Conservation (phyloP, 1,139 yeast genomes). For the Geotrichum klebahnii region DNA sequence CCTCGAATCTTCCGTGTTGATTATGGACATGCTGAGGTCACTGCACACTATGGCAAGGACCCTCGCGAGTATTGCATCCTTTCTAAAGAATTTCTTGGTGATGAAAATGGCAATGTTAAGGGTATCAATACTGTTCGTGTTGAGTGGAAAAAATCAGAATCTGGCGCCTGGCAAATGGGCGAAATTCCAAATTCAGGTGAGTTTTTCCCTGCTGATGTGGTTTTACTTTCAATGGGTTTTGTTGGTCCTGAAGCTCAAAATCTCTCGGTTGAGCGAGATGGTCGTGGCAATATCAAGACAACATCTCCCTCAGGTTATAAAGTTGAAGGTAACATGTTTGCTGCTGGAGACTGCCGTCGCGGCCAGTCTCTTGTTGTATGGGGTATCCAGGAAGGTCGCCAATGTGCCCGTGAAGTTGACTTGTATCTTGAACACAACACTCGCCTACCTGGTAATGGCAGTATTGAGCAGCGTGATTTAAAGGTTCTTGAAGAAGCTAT, state of each 20-base stretch:
- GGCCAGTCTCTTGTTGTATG: slow-evolving; percentile 97
- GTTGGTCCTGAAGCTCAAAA: slow-evolving; percentile 91
- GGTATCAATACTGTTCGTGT: slow-evolving; percentile 92
- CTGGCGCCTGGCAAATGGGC: slow-evolving; percentile 98
- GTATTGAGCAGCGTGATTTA: slow-evolving; percentile 79
- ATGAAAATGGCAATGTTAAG: slow-evolving; percentile 87
- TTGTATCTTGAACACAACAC: slow-evolving; percentile 69
- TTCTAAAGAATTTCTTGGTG: slow-evolving; percentile 92
- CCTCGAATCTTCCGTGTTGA: slow-evolving; percentile 96
- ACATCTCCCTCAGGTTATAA: slow-evolving; percentile 50
- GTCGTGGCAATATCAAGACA: slow-evolving; percentile 82
- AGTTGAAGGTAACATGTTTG: slow-evolving; percentile 68
- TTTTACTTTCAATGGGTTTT: slow-evolving; percentile 92
- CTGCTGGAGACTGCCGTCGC: slow-evolving; percentile 98
- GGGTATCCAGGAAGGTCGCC: slow-evolving; percentile 99
- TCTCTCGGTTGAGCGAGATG: slow-evolving; percentile 65
- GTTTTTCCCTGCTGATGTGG: slow-evolving; percentile 89
- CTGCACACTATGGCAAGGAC: slow-evolving; percentile 91
- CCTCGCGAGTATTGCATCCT: slow-evolving; percentile 95
- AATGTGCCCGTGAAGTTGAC: slow-evolving; percentile 94
- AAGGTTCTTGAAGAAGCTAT: slow-evolving; percentile 32
- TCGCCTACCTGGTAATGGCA: slow-evolving; percentile 87
- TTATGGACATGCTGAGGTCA: slow-evolving; percentile 94
- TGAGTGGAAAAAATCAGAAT: slow-evolving; percentile 93
- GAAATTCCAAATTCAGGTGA: slow-evolving; percentile 94